phyloP scores from a whole-genome alignment of 2,329 filamentous ascomycete genomes.

The Parafenestella ontariensis region DNA sequence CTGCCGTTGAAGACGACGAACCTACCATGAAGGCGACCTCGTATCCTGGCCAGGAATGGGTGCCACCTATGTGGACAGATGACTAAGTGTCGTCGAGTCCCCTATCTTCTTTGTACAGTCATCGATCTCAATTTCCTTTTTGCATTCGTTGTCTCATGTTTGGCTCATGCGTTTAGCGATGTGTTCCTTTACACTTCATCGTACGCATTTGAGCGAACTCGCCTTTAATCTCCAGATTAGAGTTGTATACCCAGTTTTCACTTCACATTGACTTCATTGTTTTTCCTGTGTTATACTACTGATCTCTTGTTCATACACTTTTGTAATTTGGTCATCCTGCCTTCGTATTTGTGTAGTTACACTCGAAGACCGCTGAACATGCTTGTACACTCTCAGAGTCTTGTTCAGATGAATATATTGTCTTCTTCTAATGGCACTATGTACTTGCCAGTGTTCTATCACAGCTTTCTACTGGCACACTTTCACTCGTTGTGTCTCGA shows the following conservation, averaged over 20 bases:
- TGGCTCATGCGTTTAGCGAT: background rate
- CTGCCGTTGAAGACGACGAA: slow-evolving; percentile 54
- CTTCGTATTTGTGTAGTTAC: background rate
- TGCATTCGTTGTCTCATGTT: background rate
- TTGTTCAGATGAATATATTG: background rate
- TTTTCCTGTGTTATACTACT: background rate
- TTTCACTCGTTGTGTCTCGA: background rate
- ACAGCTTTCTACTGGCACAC: background rate
- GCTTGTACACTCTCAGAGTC: background rate
- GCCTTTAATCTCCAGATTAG: background rate
- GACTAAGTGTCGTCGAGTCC: slow-evolving; percentile 23
- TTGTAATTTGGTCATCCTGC: background rate
- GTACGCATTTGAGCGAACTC: slow-evolving; percentile 12
- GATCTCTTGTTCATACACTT: background rate
- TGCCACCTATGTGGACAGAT: slow-evolving; percentile 55
- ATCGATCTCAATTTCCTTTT: background rate
- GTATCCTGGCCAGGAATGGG: slow-evolving; percentile 76
- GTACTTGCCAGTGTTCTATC: background rate
- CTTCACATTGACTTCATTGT: slow-evolving; percentile 8
- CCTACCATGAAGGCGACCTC: slow-evolving; percentile 70
- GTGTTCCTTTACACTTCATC: background rate
- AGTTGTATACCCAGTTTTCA: slow-evolving; percentile 29
- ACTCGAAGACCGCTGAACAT: background rate
- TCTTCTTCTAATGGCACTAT: background rate
- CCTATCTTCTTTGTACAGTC: background rate